Percentiles rank a stretch among this genome's conserved stretches.
These are phyloP conservation scores for Lenwebbia sp. DNA, from an alignment of 345 rosid genomes.

Conservation along the genomic window DNA sequence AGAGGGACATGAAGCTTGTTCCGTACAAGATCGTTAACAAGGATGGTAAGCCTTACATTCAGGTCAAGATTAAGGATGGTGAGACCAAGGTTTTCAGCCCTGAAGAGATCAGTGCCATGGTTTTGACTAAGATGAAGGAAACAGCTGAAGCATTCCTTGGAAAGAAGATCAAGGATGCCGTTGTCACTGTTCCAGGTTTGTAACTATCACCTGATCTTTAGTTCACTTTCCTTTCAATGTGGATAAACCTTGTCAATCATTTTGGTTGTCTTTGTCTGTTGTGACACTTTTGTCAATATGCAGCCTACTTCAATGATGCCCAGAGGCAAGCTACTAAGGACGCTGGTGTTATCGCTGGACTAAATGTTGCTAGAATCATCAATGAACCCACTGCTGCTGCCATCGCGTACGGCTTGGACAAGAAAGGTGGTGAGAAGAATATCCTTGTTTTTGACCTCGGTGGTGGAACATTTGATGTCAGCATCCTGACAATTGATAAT, in stretches of 20 bases:
- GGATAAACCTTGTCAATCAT: background rate
- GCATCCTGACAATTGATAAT: slow-evolving; percentile 86
- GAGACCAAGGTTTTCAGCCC: slow-evolving; percentile 95
- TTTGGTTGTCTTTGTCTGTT: background rate
- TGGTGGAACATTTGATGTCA: slow-evolving; percentile 98
- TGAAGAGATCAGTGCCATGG: slow-evolving; percentile 94
- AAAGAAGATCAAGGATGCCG: slow-evolving; percentile 98
- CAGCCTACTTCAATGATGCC: slow-evolving; percentile 98
- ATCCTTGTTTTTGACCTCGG: slow-evolving; percentile 97
- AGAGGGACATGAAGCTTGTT: slow-evolving; percentile 80
- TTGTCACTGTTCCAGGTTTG: slow-evolving; percentile 96
- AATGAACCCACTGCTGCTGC: slow-evolving; percentile 99
- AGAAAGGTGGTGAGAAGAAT: slow-evolving; percentile 98
- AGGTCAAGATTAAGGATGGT: slow-evolving; percentile 82
- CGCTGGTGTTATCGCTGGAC: slow-evolving; percentile 90
- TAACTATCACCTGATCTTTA: background rate
- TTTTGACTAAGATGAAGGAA: slow-evolving; percentile 91
- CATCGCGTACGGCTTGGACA: slow-evolving; percentile 91
- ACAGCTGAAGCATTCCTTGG: slow-evolving; percentile 97
- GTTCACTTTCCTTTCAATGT: background rate
- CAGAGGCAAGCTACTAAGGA: slow-evolving; percentile 99
- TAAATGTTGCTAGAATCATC: slow-evolving; percentile 92
- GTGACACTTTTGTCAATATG: slow-evolving; percentile 4
- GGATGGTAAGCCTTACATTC: slow-evolving; percentile 94
- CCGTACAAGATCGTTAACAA: slow-evolving; percentile 88